Percentiles rank a stretch among this genome's conserved stretches.
Conservation (phyloP, 768 basidiomycete genomes). For the Ramaria rubella region DNA sequence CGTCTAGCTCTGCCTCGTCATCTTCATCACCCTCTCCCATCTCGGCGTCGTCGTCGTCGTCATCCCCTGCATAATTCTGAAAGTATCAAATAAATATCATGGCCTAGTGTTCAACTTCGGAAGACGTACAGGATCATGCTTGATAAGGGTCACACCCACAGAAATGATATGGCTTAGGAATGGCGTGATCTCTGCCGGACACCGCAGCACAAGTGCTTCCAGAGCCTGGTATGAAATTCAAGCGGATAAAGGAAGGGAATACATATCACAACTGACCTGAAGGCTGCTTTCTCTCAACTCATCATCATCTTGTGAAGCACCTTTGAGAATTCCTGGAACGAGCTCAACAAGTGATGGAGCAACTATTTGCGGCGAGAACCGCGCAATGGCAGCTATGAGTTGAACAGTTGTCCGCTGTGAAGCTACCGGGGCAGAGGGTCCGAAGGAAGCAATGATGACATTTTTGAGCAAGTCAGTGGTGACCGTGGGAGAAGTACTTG, state of each 20-base stretch:
- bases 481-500: conserved; percentile 55
- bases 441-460: conserved; percentile 55
- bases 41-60: conserved; percentile 58
- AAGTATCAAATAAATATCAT: conserved; percentile 4
- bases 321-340: conserved; percentile 64
- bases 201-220: conserved; percentile 77
- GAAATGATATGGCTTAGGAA: conserved; percentile 66
- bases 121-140: conserved; percentile 80
- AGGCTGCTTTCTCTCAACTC: conserved; percentile 76
- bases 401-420: conserved; percentile 74
- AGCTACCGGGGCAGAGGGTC: conserved; percentile 46
- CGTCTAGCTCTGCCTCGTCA: conserved; percentile 68
- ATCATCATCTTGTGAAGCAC: conserved; percentile 69
- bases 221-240: conserved; percentile 49
- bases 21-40: conserved; percentile 59
- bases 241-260: conserved; percentile 2
- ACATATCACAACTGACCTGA: conserved; percentile 41
- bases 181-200: conserved; percentile 73
- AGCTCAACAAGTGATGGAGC: conserved; percentile 54
- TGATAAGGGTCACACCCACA: conserved; percentile 71
- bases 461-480: conserved; percentile 55
- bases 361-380: conserved; percentile 64
- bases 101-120: background rate
- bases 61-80: conserved; percentile 70
- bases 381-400: conserved; percentile 72